Conservation (phyloP, 73 alveolate genomes). For the Diophrys appendiculata region DNA sequence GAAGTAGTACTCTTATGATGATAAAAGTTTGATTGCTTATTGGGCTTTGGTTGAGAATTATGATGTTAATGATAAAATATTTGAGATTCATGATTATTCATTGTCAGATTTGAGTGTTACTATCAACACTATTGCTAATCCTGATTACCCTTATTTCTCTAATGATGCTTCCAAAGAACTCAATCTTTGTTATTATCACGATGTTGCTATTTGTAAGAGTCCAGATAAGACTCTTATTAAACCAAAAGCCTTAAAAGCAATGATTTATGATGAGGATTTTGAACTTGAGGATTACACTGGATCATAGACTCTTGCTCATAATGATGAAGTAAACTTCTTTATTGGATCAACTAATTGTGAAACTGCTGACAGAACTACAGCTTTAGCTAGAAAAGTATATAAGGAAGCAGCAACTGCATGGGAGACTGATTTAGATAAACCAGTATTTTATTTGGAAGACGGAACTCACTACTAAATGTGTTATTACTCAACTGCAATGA, state of each 20-base stretch:
- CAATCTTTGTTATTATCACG: constrained; percentile 46
- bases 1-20: constrained; percentile 47
- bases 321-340: constrained; percentile 25
- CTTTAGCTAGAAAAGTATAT: background rate
- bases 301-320: background rate
- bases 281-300: constrained; percentile 11
- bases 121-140: constrained; percentile 20
- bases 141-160: constrained; percentile 32
- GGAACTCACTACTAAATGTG: constrained; percentile 55
- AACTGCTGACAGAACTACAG: background rate
- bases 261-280: constrained; percentile 10
- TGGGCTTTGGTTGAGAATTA: constrained; percentile 45
- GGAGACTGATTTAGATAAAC: background rate
- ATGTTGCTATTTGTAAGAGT: constrained; percentile 49
- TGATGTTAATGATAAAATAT: background rate
- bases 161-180: constrained; percentile 8
- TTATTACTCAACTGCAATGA: constrained; percentile 5
- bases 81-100: constrained; percentile 39
- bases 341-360: constrained; percentile 11
- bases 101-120: background rate
- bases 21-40: constrained; percentile 42
- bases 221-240: constrained; percentile 1
- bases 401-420: background rate
- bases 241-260: constrained; percentile 17
- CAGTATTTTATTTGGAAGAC: constrained; percentile 18